Percentiles rank a stretch among this genome's conserved stretches.
Conservation (phyloP, 345 rosid species). For the Arabis alpina region DNA sequence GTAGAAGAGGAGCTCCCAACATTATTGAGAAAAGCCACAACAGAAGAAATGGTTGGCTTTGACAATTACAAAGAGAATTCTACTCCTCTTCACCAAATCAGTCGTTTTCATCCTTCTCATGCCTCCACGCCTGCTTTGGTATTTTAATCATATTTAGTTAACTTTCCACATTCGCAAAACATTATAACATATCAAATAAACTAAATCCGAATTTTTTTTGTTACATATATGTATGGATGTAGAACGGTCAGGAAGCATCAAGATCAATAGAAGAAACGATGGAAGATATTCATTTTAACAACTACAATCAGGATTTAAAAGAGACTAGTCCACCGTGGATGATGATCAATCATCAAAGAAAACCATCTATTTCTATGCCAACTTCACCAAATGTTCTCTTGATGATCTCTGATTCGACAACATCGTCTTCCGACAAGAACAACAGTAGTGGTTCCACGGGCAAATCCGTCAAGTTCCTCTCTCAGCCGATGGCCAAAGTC, state of each 20-base stretch:
- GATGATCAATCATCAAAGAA: conserved; percentile 43
- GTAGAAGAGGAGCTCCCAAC: conserved; percentile 49
- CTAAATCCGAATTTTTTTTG: background rate
- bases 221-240: background rate
- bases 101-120: conserved; percentile 48
- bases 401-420: conserved; percentile 27
- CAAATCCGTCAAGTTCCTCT: conserved; percentile 48
- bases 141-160: conserved; percentile 7
- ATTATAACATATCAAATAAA: conserved; percentile 7
- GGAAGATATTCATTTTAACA: conserved; percentile 19
- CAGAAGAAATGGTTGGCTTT: conserved; percentile 58
- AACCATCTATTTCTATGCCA: conserved; percentile 74
- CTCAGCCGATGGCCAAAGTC: conserved; percentile 70
- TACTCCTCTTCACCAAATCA: conserved; percentile 13
- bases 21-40: conserved; percentile 50
- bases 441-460: conserved; percentile 15
- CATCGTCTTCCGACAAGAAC: conserved; percentile 35
- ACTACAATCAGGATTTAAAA: conserved; percentile 24
- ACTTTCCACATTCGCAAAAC: conserved; percentile 10
- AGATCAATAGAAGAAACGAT: conserved; percentile 32
- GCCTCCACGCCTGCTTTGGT: conserved; percentile 42
- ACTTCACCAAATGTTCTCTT: conserved; percentile 48
- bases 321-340: conserved; percentile 23
- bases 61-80: conserved; percentile 39
- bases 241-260: conserved; percentile 35